Base-by-base conservation (phyloP, 176 grass and related monocot genomes). In the Oryza longistaminata region DNA sequence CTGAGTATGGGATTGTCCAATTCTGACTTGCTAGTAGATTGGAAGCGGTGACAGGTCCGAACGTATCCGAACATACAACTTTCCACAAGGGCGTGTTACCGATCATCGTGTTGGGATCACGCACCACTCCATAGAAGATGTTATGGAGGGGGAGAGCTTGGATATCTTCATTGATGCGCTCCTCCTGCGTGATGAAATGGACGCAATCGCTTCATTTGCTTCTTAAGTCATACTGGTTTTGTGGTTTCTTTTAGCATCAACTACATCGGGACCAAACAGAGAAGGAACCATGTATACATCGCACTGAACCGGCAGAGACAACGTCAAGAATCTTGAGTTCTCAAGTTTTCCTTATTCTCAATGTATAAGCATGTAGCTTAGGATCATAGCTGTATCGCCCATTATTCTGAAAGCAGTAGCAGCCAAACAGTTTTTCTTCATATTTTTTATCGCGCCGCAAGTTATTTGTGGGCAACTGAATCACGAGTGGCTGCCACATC, bases 31-130 rank as follows among this genome's bases (percentile, higher is more conserved):
- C 3, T 86, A 2, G 66, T 62, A 92, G 93, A 94, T 99, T 66
- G 93, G 93, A 67, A 99, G 91, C 19, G 96, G 93, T 70, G 93
- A 96, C 52, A 96, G 96, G 83, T 94, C 93, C 11, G 96, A 99
- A 72, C 70, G 93, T 58, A 96, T 99, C 73, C 39, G 90, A 71
- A 99, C 96, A 43, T 99, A 99, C 81, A 96, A 99, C 86, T 99
- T 99, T 3, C 93, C 96, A 11, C 93, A 96, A 77, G 96, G 96
- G 5, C 83, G 96, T 66, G 96, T 98, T 48, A 98, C 96, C 0
- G 96, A 98, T 69, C 93, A 98, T 66, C 91, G 90, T 4, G 66
- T 95, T 27, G 96, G 93, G 52, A 71, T 95, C 77, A 98, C 96
- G 0, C 85, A 92, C 58, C 96, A 98, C 53, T 85, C 93, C 34